Percentiles rank a stretch among this genome's conserved stretches.
phyloP scores from a whole-genome alignment of 1,284 basidiomycete genomes.

The Heterobasidion parviporum region DNA sequence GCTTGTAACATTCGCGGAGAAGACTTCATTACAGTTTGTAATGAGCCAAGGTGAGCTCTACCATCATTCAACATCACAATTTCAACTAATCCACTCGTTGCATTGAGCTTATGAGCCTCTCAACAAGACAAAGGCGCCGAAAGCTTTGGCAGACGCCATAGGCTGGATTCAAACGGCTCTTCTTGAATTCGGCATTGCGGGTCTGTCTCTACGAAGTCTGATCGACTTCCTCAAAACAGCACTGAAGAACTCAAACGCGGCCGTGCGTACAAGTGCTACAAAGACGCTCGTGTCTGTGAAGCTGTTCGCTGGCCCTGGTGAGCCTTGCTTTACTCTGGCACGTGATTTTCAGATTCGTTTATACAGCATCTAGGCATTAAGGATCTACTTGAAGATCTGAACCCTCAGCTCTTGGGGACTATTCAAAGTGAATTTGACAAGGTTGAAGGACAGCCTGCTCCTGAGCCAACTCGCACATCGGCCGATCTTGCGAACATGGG shows the following conservation, averaged over 20 bases:
- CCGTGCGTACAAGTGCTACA: conserved; percentile 93
- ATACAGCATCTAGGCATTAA: conserved; percentile 61
- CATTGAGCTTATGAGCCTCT: conserved; percentile 81
- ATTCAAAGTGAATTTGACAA: conserved; percentile 94
- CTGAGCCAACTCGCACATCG: conserved; percentile 74
- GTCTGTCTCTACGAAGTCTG: conserved; percentile 75
- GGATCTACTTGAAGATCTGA: conserved; percentile 90
- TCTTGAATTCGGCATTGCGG: conserved; percentile 89
- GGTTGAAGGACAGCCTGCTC: conserved; percentile 72
- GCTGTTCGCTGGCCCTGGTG: conserved; percentile 85
- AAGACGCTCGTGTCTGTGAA: conserved; percentile 89
- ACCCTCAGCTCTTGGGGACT: conserved; percentile 88
- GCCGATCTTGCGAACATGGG: conserved; percentile 60
- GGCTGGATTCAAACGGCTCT: conserved; percentile 86
- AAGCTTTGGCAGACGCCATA: conserved; percentile 90
- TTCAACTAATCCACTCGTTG: neutral
- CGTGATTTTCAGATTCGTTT: neutral
- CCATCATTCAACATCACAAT: neutral
- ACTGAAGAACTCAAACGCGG: conserved; percentile 90
- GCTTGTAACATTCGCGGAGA: conserved; percentile 79
- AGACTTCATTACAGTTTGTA: conserved; percentile 91
- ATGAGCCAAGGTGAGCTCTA: conserved; percentile 72
- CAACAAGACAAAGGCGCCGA: conserved; percentile 93
- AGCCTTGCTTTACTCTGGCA: conserved; percentile 20
- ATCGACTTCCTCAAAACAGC: conserved; percentile 89